phyloP scores from a whole-genome alignment of 2,329 filamentous ascomycete species.

The Graphium sp. region DNA sequence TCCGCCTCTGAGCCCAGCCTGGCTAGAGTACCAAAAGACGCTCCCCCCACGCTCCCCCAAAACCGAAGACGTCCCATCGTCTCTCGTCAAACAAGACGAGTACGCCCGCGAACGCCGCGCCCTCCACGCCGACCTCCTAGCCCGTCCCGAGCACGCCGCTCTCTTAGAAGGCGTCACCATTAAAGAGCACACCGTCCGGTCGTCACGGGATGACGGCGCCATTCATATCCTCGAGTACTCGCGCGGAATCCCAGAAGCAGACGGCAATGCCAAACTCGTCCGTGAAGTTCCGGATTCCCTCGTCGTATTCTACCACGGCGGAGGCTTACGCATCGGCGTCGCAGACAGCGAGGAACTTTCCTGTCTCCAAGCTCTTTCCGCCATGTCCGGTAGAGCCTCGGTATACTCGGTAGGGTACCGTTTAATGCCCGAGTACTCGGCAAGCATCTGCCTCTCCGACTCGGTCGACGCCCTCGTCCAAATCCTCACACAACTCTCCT shows the following conservation, averaged over 20 bases:
- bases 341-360: constrained; percentile 30
- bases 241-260: constrained; percentile 6
- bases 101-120: constrained; percentile 23
- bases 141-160: constrained; percentile 16
- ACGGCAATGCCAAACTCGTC: constrained; percentile 2
- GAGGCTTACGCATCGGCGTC: constrained; percentile 27
- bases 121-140: constrained; percentile 17
- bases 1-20: constrained; percentile 21
- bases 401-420: constrained; percentile 29
- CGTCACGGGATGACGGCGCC: constrained; percentile 13
- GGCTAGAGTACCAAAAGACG: constrained; percentile 19
- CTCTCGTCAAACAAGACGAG: constrained; percentile 16
- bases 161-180: constrained; percentile 16
- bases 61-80: constrained; percentile 11
- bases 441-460: constrained; percentile 22
- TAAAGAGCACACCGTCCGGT: constrained; percentile 13
- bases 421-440: constrained; percentile 20
- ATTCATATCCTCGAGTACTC: constrained; percentile 20
- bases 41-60: constrained; percentile 10
- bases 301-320: constrained; percentile 30
- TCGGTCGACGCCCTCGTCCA: constrained; percentile 17
- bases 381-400: constrained; percentile 9
- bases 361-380: constrained; percentile 24
- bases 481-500: constrained; percentile 5
- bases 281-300: constrained; percentile 9